A percentile compares a stretch with the other conserved stretches of the same genome.
These are phyloP conservation scores for Penicillium turbatum DNA, from an alignment of 495 filamentous ascomycete genomes.

Conservation along the genomic window DNA sequence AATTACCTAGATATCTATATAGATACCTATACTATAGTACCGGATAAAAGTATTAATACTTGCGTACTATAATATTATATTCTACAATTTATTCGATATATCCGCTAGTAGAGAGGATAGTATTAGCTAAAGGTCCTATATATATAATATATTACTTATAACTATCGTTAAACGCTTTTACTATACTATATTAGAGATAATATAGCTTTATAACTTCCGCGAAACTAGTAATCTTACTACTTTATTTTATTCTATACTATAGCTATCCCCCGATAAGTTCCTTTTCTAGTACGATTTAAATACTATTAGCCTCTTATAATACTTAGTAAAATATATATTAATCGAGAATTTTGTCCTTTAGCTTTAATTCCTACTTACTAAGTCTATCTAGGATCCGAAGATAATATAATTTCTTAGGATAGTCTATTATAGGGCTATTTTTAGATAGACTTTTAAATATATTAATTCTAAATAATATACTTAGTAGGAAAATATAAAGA, in stretches of 20 bases:
- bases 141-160: constrained; percentile 15
- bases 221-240: constrained; percentile 30
- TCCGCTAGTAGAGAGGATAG: constrained; percentile 22
- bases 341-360: constrained; percentile 27
- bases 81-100: constrained; percentile 37
- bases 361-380: constrained; percentile 26
- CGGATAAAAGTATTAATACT: constrained; percentile 35
- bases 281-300: constrained; percentile 29
- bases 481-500: constrained; percentile 24
- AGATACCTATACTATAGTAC: constrained; percentile 33
- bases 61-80: constrained; percentile 36
- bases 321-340: constrained; percentile 19
- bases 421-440: too few species aligned
- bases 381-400: constrained; percentile 24
- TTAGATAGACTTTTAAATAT: constrained; percentile 26
- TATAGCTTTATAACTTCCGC: constrained; percentile 27
- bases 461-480: constrained; percentile 30
- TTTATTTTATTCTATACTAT: constrained; percentile 24
- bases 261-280: constrained; percentile 24
- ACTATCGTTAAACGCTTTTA: constrained; percentile 37
- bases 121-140: constrained; percentile 11
- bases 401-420: too few species aligned
- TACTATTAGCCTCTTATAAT: constrained; percentile 12
- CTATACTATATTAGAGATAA: constrained; percentile 31
- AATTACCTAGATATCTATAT: constrained; percentile 33